Base-by-base conservation (phyloP, 1,284 basidiomycete genomes). In the Sanguinoderma infundibulare region DNA sequence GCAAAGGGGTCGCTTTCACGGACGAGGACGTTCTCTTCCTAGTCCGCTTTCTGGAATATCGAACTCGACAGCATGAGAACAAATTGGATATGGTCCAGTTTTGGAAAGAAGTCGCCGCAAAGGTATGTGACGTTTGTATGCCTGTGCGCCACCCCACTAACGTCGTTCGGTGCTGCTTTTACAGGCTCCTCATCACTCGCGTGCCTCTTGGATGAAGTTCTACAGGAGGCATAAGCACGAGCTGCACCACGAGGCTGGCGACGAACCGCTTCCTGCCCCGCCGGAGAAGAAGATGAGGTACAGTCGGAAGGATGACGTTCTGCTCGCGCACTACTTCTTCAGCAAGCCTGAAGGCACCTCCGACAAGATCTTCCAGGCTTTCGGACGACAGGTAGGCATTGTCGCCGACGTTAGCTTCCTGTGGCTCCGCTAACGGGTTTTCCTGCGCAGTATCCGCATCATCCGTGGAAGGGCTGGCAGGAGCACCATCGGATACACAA, bases 391-490 rank as follows among this genome's bases (percentile, higher is more conserved):
- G 75, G 90, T 91, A 61, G 63, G 84, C 63, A 30, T 8, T 51
- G 10, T 12, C 20, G n/a, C 2, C 12, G 17, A 14, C 3, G 20
- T 15, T 35, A 42, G 40, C 38, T 28, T 5, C 2, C 4, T 17
- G 15, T 32, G 20, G 17, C 12, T 22, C 44, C 15, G 22, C 9
- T 14, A 36, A 22, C 38, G 5, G 30, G n/a, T 22, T 12, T 24
- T 46, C 12, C n/a, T 20, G 6, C 38, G 67, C 32, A 93, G 91
- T 81, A 93, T 74, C 84, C 91, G 5, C 90, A 93, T 72, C 91
- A 94, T 77, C 91, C 91, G 1, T 94, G 91, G 91, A 94, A 94
- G 73, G 91, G 91, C 24, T 94, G 91, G 92, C 91, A 94, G 72
- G 91, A 94, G 68, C 91, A 94, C 70, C 87, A 92, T 73, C 84